Base-by-base conservation (phyloP, 257 asterid genomes). In the Lithospermum erythrorhizon region DNA sequence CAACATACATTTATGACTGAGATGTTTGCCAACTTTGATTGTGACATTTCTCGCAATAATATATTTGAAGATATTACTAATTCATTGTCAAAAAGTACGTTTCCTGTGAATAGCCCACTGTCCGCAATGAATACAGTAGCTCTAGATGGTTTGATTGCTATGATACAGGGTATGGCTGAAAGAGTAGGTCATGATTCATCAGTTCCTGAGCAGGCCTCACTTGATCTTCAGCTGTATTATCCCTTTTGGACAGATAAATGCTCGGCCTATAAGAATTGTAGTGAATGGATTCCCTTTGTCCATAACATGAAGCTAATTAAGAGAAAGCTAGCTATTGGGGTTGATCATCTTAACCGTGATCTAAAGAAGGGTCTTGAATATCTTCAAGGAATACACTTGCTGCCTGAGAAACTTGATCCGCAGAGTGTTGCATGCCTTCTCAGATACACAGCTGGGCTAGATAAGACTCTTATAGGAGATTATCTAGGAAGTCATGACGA, bases 401-500 rank as follows among this genome's bases (percentile, higher is more conserved):
- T 90, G 76, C 91, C 96, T 48, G 89, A 80, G 21, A 70, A 76
- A 41, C 86, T 75, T 70, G 98, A 90, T 6, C 78, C 98, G 5
- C 55, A 57, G 67, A 83, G 90, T 68, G 91, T 90, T 37, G 96
- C 98, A 32, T 73, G 74, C 73, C 83, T 90, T 81, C 83, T 90
- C 64, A 78, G 96, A 71, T 83, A 76, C 70, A 74, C 96, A 53
- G 59, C 65, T 52, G 98, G 98, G 45, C 67, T 90, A 65, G 96
- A 90, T 75, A 90, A 90, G 80, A 78, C 77, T 70, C 77, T 80
- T 55, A 70, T 87, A 35, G 98, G 98, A 52, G 98, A 87, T 70
- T 83, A 73, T 73, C 79, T 90, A 29, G 96, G 98, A 70, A 73
- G 83, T 72, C 98, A 87, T 64, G 98, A 90, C 65, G 96, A 87